Conservation (phyloP, 176 grass and related monocot species). For the Hsuehochloa calcarea region DNA sequence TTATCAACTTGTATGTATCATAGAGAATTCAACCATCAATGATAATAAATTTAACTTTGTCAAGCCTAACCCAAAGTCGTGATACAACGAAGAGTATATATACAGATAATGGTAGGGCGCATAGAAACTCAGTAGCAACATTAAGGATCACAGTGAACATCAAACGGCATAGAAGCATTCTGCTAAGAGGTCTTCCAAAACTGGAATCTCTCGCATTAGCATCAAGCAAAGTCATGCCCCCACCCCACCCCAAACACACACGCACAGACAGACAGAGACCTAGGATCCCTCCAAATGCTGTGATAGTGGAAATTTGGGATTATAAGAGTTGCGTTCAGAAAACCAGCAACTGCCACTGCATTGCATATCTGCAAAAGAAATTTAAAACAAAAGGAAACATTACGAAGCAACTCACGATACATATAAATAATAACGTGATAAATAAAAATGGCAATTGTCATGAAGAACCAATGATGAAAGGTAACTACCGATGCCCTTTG, state of each 20-base stretch:
- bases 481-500: conserved; percentile 86
- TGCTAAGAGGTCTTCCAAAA: too few species aligned
- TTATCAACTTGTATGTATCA: neutral
- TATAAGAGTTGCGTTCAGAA: conserved; percentile 93
- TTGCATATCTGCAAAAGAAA: conserved; percentile 86
- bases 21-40: neutral
- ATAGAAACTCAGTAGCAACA: neutral
- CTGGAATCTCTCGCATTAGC: neutral
- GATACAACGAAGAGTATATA: neutral
- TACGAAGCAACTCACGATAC: neutral
- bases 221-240: too few species aligned
- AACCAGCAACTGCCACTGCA: conserved; percentile 95
- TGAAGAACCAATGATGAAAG: neutral
- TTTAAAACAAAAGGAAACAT: conserved; percentile 14
- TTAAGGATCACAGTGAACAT: neutral
- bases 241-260: neutral
- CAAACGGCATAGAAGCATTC: too few species aligned
- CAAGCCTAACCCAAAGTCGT: neutral
- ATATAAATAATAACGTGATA: neutral
- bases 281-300: conserved; percentile 99
- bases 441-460: conserved; percentile 8
- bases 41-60: neutral
- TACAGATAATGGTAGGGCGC: neutral
- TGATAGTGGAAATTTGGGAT: conserved; percentile 98
- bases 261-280: conserved; percentile 26